Evolutionary conservation across 257 asterid genomes (phyloP), one percentile per base, ranked within the genome.

Genomic region (Linaria vulgaris): DNA sequence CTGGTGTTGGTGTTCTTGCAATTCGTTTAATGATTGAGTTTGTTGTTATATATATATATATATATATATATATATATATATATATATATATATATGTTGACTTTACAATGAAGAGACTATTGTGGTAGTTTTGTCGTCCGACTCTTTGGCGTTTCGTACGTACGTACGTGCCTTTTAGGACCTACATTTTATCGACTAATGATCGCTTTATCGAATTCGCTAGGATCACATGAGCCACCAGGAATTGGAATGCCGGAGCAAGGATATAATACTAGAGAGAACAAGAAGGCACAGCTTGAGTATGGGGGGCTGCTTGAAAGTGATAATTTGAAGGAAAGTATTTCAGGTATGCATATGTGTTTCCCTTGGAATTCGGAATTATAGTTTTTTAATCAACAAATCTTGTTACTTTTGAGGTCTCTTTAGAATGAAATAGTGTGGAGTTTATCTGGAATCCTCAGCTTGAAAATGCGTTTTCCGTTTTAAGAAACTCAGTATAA

Each of bases 141-240:
- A n/a, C 34, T 27, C 34, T 27, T 27, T 3, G 34, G 3, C 34
- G 34, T 27, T 27, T 27, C 6, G 3, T 2, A 6, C 56, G 16
- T 25, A 20, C 17, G 48, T 31, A 17, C 9, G 4, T 17, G 24
- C 0, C 9, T 48, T 48, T 48, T 24, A 25, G 7, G 24, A 24
- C 34, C 4, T 48, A 13, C 3, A 7, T 13, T 19, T 48, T 48
- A 6, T 16, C 4, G 6, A 24, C 24, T 1, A 24, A 14, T 12
- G 37, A 30, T 54, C 15, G 10, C 13, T 9, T 8, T 21, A n/a
- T 63, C 44, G 60, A 46, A 17, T 37, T 47, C 23, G 44, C 39
- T 74, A 87, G 97, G 97, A 72, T 60, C 56, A 6, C 84, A 63
- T 24, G 72, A 74, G 15, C 74, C 64, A 15, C 54, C 63, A 24